phyloP scores from a whole-genome alignment of 441 rosid species.

The Aquilaria agallochum region DNA sequence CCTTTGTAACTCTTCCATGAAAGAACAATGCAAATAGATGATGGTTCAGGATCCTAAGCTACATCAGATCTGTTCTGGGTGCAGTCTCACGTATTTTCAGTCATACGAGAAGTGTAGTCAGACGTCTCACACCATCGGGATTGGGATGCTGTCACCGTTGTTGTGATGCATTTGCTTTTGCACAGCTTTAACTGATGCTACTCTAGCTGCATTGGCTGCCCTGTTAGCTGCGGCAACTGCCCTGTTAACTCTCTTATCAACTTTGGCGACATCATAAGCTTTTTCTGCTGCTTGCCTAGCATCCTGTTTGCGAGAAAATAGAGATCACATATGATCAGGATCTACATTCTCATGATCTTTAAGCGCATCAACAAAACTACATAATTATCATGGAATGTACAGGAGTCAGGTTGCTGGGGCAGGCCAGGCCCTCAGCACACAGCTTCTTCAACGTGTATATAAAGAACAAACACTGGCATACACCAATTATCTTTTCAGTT shows the following conservation, averaged over 20 bases:
- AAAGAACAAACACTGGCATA: too few relatives aligned
- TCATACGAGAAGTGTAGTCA: conserved; percentile 2
- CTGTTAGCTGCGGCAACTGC: conserved; percentile 84
- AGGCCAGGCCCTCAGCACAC: too few relatives aligned
- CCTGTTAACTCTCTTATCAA: conserved; percentile 83
- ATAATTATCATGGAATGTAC: too few relatives aligned
- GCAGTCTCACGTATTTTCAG: conserved; percentile 2
- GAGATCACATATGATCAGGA: too few relatives aligned
- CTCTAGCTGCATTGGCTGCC: conserved; percentile 90
- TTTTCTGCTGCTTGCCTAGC: conserved; percentile 76
- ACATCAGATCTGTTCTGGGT: conserved; percentile 12
- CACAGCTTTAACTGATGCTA: conserved; percentile 78
- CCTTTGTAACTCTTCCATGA: conserved; percentile 12
- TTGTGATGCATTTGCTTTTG: conserved; percentile 63
- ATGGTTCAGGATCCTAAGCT: conserved; percentile 5
- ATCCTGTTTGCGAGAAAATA: conserved; percentile 38
- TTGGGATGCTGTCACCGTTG: conserved; percentile 41
- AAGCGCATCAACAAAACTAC: too few relatives aligned
- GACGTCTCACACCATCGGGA: conserved; percentile 41
- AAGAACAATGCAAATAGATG: conserved; percentile 18
- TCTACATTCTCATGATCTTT: too few relatives aligned
- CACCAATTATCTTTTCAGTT: too few relatives aligned
- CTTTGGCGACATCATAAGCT: conserved; percentile 84
- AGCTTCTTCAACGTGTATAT: too few relatives aligned
- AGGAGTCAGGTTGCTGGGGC: too few relatives aligned